Conservation (phyloP, 495 filamentous ascomycete genomes). For the Penicillium antarcticum region DNA sequence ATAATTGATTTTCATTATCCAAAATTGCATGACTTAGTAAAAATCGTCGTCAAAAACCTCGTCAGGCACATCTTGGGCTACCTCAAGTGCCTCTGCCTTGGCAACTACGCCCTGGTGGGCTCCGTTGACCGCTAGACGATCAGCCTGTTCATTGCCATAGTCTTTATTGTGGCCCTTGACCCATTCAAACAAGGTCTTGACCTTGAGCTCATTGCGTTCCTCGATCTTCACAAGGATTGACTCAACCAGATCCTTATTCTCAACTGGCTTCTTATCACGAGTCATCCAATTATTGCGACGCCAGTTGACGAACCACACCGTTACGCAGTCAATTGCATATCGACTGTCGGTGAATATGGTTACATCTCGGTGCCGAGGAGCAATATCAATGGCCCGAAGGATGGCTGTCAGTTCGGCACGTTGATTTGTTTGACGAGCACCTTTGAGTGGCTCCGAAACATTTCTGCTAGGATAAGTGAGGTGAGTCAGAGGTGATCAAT, state of each 20-base stretch:
- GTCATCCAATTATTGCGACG: conserved; percentile 76
- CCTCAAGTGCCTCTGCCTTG: conserved; percentile 26
- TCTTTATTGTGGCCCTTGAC: conserved; percentile 75
- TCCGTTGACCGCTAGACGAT: conserved; percentile 68
- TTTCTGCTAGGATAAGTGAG: conserved; percentile 57
- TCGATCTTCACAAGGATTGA: conserved; percentile 70
- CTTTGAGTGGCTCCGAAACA: conserved; percentile 75
- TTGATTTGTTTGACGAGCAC: conserved; percentile 83
- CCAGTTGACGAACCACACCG: conserved; percentile 80
- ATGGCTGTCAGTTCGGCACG: conserved; percentile 91
- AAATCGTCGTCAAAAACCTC: conserved; percentile 35
- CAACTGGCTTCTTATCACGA: conserved; percentile 62
- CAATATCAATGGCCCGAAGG: conserved; percentile 73
- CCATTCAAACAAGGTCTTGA: conserved; percentile 74
- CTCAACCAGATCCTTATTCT: conserved; percentile 82
- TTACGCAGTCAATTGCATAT: conserved; percentile 90
- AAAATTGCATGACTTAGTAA: conserved; percentile 2
- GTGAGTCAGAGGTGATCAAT: conserved; percentile 19
- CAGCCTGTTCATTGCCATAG: conserved; percentile 74
- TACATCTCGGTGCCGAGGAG: conserved; percentile 60
- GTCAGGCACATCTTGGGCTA: conserved; percentile 24
- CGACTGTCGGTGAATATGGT: conserved; percentile 78
- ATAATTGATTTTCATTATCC: background rate
- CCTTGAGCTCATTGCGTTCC: conserved; percentile 57
- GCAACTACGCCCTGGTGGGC: conserved; percentile 39